These are phyloP conservation scores for Xylariaceae sp. DNA, from an alignment of 2,329 filamentous ascomycete genomes.

Conservation along the genomic window DNA sequence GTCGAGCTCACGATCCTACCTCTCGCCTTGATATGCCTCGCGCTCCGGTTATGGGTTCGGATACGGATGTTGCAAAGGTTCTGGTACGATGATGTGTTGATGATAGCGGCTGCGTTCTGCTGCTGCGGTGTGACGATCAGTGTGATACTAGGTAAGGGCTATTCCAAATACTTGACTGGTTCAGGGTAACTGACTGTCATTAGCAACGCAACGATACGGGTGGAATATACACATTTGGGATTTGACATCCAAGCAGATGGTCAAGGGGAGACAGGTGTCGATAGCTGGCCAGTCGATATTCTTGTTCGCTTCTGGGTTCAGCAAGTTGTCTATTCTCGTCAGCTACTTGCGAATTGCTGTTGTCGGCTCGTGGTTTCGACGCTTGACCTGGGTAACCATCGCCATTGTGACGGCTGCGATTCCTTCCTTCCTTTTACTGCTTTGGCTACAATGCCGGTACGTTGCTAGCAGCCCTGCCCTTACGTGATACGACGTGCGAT, in stretches of 20 bases:
- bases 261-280: conserved; percentile 32
- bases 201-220: conserved; percentile 30
- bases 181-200: too few species aligned
- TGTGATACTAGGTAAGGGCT: conserved; percentile 4
- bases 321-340: conserved; percentile 36
- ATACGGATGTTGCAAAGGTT: conserved; percentile 28
- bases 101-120: conserved; percentile 29
- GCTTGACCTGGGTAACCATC: conserved; percentile 26
- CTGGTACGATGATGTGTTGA: conserved; percentile 38
- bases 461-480: too few species aligned
- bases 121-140: conserved; percentile 23
- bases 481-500: too few species aligned
- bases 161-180: background rate
- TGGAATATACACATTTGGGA: conserved; percentile 37
- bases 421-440: conserved; percentile 28
- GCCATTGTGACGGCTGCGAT: conserved; percentile 24
- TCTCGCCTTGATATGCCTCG: conserved; percentile 30
- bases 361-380: conserved; percentile 27
- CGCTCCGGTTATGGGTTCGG: conserved; percentile 34
- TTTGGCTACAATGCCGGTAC: conserved; percentile 35
- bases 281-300: conserved; percentile 37
- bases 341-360: conserved; percentile 38
- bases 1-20: conserved; percentile 32
- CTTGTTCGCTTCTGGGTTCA: conserved; percentile 32
- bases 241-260: conserved; percentile 20